Base-by-base conservation (phyloP, 2,329 filamentous ascomycete genomes). In the Epichloe coenophiala region DNA sequence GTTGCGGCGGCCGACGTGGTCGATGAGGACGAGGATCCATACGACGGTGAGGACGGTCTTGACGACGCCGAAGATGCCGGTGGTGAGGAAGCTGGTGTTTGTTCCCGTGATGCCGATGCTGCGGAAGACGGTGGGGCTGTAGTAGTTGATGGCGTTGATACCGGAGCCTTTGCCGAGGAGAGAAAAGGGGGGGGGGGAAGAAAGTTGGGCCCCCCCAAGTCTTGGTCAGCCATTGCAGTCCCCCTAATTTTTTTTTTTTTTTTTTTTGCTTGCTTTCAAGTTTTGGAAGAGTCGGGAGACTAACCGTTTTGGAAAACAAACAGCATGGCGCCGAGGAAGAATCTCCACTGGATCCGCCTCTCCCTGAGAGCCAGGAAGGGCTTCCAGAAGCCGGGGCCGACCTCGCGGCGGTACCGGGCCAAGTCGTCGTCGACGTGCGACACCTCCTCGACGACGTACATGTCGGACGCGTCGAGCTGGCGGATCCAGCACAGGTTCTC, bases 231-330 rank as follows among this genome's bases (percentile, higher is more conserved):
- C 27, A 37, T 8, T 2, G 23, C 23, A 27, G 23, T 17, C 2
- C n/a, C n/a, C n/a, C n/a, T n/a, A n/a, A n/a, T n/a, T n/a, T n/a
- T n/a, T n/a, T n/a, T 17, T 17, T 17, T 17, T 2, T 23, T 23
- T 23, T 23, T 23, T 23, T n/a, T 27, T 27, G 23, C 23, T 23
- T 21, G 19, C 19, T 23, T 27, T 27, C 23, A 27, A 27, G 23
- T 27, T 27, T 27, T 27, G 23, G 4, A 23, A 23, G 23, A 12
- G 19, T 19, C 12, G 12, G 36, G 6, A 6, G 12, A 23, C 63
- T 57, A 59, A 47, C 82, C 82, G 58, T 91, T 91, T 65, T 91
- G 86, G 75, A 81, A 88, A 49, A 90, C 70, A 71, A 90, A 90
- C 19, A 91, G 73, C 59, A 86, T 77, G 50, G 77, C 77, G 45